Evolutionary conservation across 2,329 filamentous ascomycete species (phyloP), one percentile per base, ranked within the genome.

Genomic region (Spiromastix sp.): DNA sequence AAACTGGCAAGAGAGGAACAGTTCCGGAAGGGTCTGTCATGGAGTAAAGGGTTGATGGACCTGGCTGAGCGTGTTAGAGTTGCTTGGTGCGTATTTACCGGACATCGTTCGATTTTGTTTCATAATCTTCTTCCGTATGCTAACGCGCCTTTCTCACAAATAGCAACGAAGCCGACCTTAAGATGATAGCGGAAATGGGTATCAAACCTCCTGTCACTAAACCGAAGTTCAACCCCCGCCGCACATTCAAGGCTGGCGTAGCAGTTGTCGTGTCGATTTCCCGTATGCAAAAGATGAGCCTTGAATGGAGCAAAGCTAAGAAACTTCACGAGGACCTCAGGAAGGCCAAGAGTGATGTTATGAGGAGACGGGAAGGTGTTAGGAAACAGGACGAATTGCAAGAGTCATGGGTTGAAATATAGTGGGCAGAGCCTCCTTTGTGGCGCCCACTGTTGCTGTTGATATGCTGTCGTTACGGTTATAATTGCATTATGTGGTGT

Each of bases 101-200:
- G 10, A 4, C 4, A 19, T 9, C n/a, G 2, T 26, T 4, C n/a
- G 12, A 17, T 29, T 32, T 30, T n/a, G 16, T 29, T 13, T 31
- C 18, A 37, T 37, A 47, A 49, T 41, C 37, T 42, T 18, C 18
- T 41, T 27, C 37, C 42, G 22, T 36, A 4, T 29, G 15, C 43
- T 53, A 43, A 45, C 48, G 54, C 50, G 51, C 41, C 40, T 34
- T 6, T n/a, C n/a, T 32, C 8, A n/a, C n/a, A 9, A 38, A 57
- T 58, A 96, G 91, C 66, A 98, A 96, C 66, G 81, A 89, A 59
- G 82, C 85, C 41, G 85, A 96, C 56, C 77, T 96, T 40, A 76
- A 79, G 34, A 81, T 95, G 53, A 78, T 96, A 43, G 75, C 81
- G 48, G 74, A 82, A 48, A 93, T 95, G 68, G 85, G 83, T 43